Evolutionary conservation across 208 protist species (phyloP), one percentile per base, ranked within the genome.

Genomic region (Trichomonas gallinae): DNA sequence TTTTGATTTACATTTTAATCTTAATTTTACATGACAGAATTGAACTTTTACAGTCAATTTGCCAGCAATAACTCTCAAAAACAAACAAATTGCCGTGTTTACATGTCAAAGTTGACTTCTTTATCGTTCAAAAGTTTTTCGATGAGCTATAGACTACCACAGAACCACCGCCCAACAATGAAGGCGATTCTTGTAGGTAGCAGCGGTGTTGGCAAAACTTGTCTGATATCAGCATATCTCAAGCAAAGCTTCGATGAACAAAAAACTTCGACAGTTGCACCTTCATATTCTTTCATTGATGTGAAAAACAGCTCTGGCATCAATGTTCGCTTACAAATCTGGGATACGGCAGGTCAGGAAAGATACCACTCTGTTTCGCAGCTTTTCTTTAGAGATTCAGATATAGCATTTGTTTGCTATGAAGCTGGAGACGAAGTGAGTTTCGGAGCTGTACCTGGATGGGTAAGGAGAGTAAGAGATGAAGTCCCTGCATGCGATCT

Each of bases 311-410:
- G 46, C 3, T 11, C 45, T 93, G 44, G 44, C 34, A 21, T 51
- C 13, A 38, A 11, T 26, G 44, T 93, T 34, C 17, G 31, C 13
- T 15, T 93, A 9, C 87, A 93, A 93, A 93, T 93, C 51, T 93
- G 87, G 87, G 87, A 93, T 51, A 93, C 87, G 17, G 87, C 87
- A 38, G 87, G 87, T 0, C 87, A 93, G 46, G 87, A 93, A 42
- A 42, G 45, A 36, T 93, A 93, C 15, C 87, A 93, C 9, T 48
- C 87, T 51, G 45, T 93, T 51, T 51, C 40, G 0, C 40, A 93
- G 51, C 42, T 93, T 23, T 93, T 93, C 46, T 93, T 48, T 36
- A 23, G 44, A 38, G 87, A 93, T 51, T 34, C 87, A 48, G 46
- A 48, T 26, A 23, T 93, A 1, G 87, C 87, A n/a, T 93, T 93